Percentiles rank a stretch among this genome's conserved stretches.
Evolutionary conservation across 768 basidiomycete genomes (phyloP).

Genomic region (Rhizopogon vulgaris): DNA sequence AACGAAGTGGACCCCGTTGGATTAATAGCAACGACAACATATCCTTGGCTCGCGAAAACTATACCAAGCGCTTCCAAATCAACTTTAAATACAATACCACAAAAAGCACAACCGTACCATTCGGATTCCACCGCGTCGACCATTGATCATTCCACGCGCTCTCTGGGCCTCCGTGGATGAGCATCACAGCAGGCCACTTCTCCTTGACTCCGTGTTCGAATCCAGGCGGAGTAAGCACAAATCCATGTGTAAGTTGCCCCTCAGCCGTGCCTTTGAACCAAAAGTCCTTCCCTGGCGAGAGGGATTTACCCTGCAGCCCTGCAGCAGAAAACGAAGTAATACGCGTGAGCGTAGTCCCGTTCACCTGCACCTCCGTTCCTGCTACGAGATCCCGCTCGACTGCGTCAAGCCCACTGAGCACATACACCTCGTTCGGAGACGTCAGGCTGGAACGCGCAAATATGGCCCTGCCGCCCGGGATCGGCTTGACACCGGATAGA

Average conservation of each 20-base stretch:
- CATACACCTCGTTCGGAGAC: conserved; percentile 73
- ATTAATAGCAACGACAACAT: conserved; percentile 83
- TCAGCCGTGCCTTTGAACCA: conserved; percentile 84
- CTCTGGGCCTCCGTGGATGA: conserved; percentile 84
- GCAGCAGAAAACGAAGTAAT: conserved; percentile 61
- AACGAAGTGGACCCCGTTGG: conserved; percentile 94
- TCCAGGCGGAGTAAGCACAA: conserved; percentile 74
- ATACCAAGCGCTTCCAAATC: background rate
- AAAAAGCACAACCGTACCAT: conserved; percentile 38
- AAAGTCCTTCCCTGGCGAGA: conserved; percentile 71
- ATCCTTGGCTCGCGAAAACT: conserved; percentile 86
- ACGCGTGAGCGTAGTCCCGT: conserved; percentile 35
- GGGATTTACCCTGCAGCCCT: conserved; percentile 48
- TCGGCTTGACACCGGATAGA: conserved; percentile 55
- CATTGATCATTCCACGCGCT: conserved; percentile 88
- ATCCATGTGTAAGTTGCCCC: conserved; percentile 69
- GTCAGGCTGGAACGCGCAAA: conserved; percentile 71
- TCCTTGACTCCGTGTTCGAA: conserved; percentile 59
- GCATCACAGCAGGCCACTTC: conserved; percentile 73
- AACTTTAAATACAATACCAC: background rate
- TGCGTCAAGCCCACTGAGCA: conserved; percentile 44
- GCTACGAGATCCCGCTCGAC: conserved; percentile 35
- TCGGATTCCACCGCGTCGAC: conserved; percentile 91
- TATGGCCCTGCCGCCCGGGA: conserved; percentile 56
- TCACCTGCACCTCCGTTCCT: conserved; percentile 21